A percentile compares a stretch with the other conserved stretches of the same genome.
These are phyloP conservation scores for Pestalotiopsis fici DNA, from an alignment of 2,329 filamentous ascomycete genomes.

Conservation along the genomic window DNA sequence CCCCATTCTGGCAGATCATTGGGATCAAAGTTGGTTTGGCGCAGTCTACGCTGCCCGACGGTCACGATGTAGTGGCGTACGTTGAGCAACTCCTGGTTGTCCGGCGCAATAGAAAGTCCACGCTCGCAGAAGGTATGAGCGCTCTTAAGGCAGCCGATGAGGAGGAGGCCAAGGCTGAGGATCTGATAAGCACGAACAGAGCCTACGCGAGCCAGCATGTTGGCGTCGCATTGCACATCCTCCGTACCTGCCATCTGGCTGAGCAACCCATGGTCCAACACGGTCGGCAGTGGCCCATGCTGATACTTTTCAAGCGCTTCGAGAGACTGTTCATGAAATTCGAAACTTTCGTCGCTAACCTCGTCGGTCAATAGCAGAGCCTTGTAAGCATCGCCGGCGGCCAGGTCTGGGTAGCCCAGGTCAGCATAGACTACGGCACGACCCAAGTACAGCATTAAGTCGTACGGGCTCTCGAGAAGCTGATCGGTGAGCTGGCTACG, in stretches of 20 bases:
- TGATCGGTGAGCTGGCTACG: slow-evolving; percentile 59
- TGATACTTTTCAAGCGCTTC: slow-evolving; percentile 49
- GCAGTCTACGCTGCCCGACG: slow-evolving; percentile 50
- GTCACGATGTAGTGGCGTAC: slow-evolving; percentile 55
- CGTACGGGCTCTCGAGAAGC: slow-evolving; percentile 55
- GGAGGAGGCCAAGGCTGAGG: slow-evolving; percentile 57
- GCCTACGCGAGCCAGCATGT: slow-evolving; percentile 30
- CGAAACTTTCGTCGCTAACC: slow-evolving; percentile 73
- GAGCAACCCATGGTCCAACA: slow-evolving; percentile 47
- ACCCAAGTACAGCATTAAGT: slow-evolving; percentile 65
- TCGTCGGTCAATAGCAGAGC: slow-evolving; percentile 87
- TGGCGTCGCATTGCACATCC: slow-evolving; percentile 21
- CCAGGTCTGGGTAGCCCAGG: slow-evolving; percentile 86
- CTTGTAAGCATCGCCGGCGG: slow-evolving; percentile 85
- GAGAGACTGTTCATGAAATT: slow-evolving; percentile 73
- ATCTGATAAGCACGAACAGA: slow-evolving; percentile 62
- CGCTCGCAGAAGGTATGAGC: slow-evolving; percentile 66
- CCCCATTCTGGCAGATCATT: slow-evolving; percentile 68
- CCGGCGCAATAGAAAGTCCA: slow-evolving; percentile 56
- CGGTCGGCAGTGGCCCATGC: slow-evolving; percentile 38
- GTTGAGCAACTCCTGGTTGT: slow-evolving; percentile 56
- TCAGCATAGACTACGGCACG: slow-evolving; percentile 71
- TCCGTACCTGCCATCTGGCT: slow-evolving; percentile 20
- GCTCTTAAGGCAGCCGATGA: slow-evolving; percentile 70
- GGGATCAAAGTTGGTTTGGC: slow-evolving; percentile 46